A percentile compares a stretch with the other conserved stretches of the same genome.
These are phyloP conservation scores for Sordariomycetes sp. DNA, from an alignment of 2,329 filamentous ascomycete genomes.

Conservation along the genomic window DNA sequence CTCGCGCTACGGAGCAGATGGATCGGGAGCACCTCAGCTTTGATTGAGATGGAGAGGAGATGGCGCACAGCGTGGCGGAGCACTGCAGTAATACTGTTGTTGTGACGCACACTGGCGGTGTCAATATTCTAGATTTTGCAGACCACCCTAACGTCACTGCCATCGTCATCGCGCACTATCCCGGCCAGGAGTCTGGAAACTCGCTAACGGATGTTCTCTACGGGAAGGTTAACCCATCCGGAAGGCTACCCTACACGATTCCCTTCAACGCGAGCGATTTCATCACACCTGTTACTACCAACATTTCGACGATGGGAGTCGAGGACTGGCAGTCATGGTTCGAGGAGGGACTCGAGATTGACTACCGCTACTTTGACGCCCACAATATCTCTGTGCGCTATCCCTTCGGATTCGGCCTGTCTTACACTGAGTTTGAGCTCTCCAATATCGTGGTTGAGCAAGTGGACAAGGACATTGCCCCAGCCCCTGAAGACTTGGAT, in stretches of 20 bases:
- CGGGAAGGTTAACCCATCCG: constrained; percentile 40
- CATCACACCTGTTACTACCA: constrained; percentile 36
- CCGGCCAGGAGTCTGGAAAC: constrained; percentile 48
- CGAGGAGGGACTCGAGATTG: constrained; percentile 34
- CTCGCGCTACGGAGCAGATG: constrained; percentile 64
- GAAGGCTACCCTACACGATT: constrained; percentile 48
- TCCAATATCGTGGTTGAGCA: constrained; percentile 23
- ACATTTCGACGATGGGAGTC: constrained; percentile 29
- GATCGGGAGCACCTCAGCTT: constrained; percentile 41
- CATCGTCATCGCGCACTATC: constrained; percentile 49
- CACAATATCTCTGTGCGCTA: constrained; percentile 33
- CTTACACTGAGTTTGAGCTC: constrained; percentile 40
- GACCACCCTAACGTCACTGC: constrained; percentile 52
- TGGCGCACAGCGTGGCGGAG: constrained; percentile 43
- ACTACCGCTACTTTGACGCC: constrained; percentile 41
- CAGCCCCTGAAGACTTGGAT: constrained; percentile 22
- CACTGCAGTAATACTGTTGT: constrained; percentile 51
- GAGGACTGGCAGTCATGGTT: constrained; percentile 38
- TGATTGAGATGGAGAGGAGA: neutral
- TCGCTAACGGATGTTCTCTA: constrained; percentile 43
- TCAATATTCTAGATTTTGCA: constrained; percentile 45
- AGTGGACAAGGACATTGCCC: constrained; percentile 13
- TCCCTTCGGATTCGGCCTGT: constrained; percentile 43
- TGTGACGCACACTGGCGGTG: constrained; percentile 50
- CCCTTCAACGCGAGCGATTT: constrained; percentile 44